Base-by-base conservation (phyloP, 2,329 filamentous ascomycete species). In the Polytolypa hystricis region DNA sequence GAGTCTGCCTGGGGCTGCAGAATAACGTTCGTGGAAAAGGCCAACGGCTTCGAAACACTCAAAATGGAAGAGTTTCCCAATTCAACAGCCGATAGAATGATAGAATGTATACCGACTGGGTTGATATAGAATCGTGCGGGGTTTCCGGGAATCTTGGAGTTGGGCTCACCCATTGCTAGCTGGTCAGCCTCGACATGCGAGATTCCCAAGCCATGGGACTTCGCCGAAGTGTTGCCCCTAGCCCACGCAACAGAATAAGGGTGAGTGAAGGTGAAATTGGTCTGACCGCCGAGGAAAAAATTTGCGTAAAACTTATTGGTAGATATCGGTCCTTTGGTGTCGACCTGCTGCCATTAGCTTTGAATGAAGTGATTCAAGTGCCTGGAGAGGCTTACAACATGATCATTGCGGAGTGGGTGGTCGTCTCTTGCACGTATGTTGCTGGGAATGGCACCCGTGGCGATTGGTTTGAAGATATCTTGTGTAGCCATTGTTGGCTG, bases 1-100 rank as follows among this genome's bases (percentile, higher is more conserved):
- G 70, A 67, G 2, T 65, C 64, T n/a, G 57, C 52, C 15, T 67
- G 62, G 2, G 70, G 67, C 34, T 65, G 70, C 20, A 96, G 65
- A 30, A 82, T 79, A 30, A 85, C 75, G 44, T 84, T 77, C 10
- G 70, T 71, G 1, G 73, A 77, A 48, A 77, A 75, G 2, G 68
- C 68, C 36, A 66, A 57, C 16, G 71, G 60, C 0, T 67, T 64
- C 37, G 75, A 68, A 0, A 67, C 67, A 1, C 63, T 71, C 16
- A 79, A 54, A 5, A 64, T 57, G 0, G 83, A 84, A 9, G 62
- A 67, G 2, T 61, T 51, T 3, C 70, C 73, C 6, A 96, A 70
- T 52, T 93, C 85, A 11, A 65, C 62, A 1, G 87, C 87, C 0
- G 85, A 91, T 7, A 96, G 62, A 18, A 85, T 73, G 19, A 96